These are phyloP conservation scores for Phytophthora quininea DNA, from an alignment of 352 stramenopile genomes.

Conservation along the genomic window DNA sequence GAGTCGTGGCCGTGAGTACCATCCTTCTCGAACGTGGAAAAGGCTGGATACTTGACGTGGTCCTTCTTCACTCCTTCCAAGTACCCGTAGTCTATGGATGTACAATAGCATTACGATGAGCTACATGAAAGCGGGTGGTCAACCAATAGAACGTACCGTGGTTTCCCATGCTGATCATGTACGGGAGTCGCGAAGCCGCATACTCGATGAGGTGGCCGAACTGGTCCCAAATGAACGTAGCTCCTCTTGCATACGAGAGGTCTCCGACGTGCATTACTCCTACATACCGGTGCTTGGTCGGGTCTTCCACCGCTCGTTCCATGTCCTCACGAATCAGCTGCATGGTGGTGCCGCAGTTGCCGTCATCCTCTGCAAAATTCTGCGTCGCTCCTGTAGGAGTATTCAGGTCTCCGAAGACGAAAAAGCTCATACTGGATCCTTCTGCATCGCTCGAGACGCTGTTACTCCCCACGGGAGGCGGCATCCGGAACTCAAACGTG, in stretches of 20 bases:
- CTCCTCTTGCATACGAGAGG: conserved; percentile 69
- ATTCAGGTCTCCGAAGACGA: conserved; percentile 81
- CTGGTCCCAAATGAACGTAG: conserved; percentile 86
- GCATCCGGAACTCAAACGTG: conserved; percentile 37
- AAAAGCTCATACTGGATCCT: conserved; percentile 56
- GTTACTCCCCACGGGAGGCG: conserved; percentile 29
- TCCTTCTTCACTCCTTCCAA: too few species aligned
- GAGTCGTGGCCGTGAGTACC: conserved; percentile 62
- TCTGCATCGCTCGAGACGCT: conserved; percentile 17
- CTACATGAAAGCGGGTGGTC: neutral
- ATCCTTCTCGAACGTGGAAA: too few species aligned
- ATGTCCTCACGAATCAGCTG: conserved; percentile 41
- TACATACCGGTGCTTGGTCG: conserved; percentile 53
- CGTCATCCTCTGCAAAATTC: conserved; percentile 38
- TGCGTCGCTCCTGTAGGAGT: conserved; percentile 22
- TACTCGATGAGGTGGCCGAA: conserved; percentile 84
- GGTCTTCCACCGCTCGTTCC: conserved; percentile 28
- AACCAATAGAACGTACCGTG: conserved; percentile 33
- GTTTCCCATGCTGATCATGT: conserved; percentile 77
- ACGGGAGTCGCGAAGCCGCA: conserved; percentile 70
- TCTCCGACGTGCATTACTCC: conserved; percentile 86
- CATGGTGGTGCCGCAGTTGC: conserved; percentile 48
- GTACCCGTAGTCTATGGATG: conserved; percentile 1
- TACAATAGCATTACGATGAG: conserved; percentile 16
- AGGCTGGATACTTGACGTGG: neutral